Evolutionary conservation across 1,284 basidiomycete genomes (phyloP), one percentile per base, ranked within the genome.

Genomic region (Neolentinus lepideus): DNA sequence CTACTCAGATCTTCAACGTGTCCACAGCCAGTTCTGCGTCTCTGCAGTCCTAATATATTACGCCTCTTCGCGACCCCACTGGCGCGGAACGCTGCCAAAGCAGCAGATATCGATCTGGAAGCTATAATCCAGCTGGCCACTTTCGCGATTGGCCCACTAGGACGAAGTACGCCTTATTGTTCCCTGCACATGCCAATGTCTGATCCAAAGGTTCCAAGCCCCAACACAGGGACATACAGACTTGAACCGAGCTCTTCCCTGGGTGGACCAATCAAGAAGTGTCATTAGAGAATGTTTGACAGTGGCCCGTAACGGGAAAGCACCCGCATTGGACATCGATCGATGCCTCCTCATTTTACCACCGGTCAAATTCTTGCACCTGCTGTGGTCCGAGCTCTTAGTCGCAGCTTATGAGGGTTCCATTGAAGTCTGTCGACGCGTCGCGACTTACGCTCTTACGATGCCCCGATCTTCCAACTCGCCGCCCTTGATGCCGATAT

Each of bases 401-500:
- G 62, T 69, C 24, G 71, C 78, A 2, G 76, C 80, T 3, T 76
- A 69, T 54, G 70, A 80, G 21, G 80, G 82, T 43, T 80, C 83
- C 55, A 73, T 79, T 45, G 85, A 88, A 60, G 73, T 73, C 22
- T 80, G 76, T 64, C 73, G 80, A 54, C 76, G 85, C 46, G 68
- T 90, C 33, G 80, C 81, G 35, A 82, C 83, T 0, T 86, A 83
- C 65, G 76, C 83, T 35, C 73, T 91, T 35, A 78, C 80, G 33
- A 79, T 74, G 60, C 85, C 84, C 51, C 79, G 76, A 26, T 59
- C 62, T 36, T 64, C 75, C 16, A 71, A 69, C 48, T 72, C 74
- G 1, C 82, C 84, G 3, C 85, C 86, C 0, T 73, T 91, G 10
- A 71, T 91, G 24, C 87, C 87, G 0, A 76, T 88, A 35, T 91